A percentile compares a stretch with the other conserved stretches of the same genome.
Evolutionary conservation across 495 filamentous ascomycete genomes (phyloP).

Genomic region (Penicillium pancosmium): DNA sequence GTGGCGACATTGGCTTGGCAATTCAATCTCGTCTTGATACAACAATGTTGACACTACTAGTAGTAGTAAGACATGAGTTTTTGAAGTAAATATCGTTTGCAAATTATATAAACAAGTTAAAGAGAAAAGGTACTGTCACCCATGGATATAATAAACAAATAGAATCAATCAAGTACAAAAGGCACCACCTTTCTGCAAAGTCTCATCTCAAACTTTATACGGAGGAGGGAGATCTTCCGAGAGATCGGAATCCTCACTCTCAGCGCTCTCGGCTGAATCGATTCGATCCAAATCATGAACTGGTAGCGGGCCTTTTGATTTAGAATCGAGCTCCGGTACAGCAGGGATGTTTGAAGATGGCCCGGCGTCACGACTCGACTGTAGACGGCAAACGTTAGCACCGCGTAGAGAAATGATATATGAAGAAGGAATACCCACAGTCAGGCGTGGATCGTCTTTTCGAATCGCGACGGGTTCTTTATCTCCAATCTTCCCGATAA

Average conservation of each 20-base stretch:
- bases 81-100: too few relatives aligned
- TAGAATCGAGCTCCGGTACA: conserved; percentile 12
- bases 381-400: neutral
- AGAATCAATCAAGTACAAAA: too few relatives aligned
- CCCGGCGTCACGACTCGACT: neutral
- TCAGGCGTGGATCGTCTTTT: conserved; percentile 3
- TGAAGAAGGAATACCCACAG: conserved; percentile 6
- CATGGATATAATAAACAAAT: too few relatives aligned
- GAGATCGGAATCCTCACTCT: conserved; percentile 19
- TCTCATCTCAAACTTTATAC: conserved; percentile 18
- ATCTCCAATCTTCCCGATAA: conserved; percentile 31
- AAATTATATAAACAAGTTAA: too few relatives aligned
- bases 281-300: neutral
- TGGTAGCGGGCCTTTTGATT: neutral
- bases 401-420: neutral
- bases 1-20: too few relatives aligned
- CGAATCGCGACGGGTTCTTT: conserved; percentile 22
- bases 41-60: too few relatives aligned
- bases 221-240: conserved; percentile 26
- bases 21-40: too few relatives aligned
- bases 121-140: too few relatives aligned
- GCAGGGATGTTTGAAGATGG: conserved; percentile 5
- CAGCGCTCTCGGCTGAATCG: conserved; percentile 13
- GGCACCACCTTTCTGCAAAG: too few relatives aligned
- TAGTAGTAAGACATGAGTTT: too few relatives aligned